Evolutionary conservation across 257 asterid genomes (phyloP), one percentile per base, ranked within the genome.

Genomic region (Nicotiana sylvestris): DNA sequence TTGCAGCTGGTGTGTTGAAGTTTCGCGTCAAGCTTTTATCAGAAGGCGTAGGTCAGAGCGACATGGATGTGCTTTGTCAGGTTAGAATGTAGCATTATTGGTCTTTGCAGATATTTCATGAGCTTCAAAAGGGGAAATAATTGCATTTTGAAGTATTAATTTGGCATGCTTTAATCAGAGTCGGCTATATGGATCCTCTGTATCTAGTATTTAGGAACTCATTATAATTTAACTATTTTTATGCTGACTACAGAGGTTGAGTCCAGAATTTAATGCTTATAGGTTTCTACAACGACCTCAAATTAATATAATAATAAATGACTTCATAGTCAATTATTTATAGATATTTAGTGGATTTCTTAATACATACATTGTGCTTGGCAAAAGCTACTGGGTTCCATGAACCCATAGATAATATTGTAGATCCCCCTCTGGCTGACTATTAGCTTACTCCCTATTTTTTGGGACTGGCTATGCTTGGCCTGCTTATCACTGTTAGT

Each of bases 1-100:
- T 85, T 30, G 86, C 81, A 67, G 87, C 89, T 82, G 92, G 92
- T n/a, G 90, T 90, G 81, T 97, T 90, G 85, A 95, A 93, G 91
- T 95, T 88, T 83, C 91, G 95, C 0, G 97, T 88, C 64, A 93
- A 91, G 92, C 85, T 93, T 80, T 78, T 95, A 85, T 90, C 98
- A 18, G 98, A 95, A 89, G 93, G 97, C 10, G 81, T 77, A 76
- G 96, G 95, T 81, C 97, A 90, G 89, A 77, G 82, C 78, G 98
- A 92, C 80, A 85, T 86, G 94, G 98, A 95, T 76, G 95, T 95
- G 82, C 95, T 93, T 81, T 95, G 97, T 86, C 97, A 93, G 98
- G 98, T 95, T 81, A 65, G 87, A 81, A 13, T 13, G 64, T 51
- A 8, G 46, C 27, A 15, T 77, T 58, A 8, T 66, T 62, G 30